Evolutionary conservation across 805 yeast species (phyloP).

Genomic region (Vanderwaltozyma yarrowii): DNA sequence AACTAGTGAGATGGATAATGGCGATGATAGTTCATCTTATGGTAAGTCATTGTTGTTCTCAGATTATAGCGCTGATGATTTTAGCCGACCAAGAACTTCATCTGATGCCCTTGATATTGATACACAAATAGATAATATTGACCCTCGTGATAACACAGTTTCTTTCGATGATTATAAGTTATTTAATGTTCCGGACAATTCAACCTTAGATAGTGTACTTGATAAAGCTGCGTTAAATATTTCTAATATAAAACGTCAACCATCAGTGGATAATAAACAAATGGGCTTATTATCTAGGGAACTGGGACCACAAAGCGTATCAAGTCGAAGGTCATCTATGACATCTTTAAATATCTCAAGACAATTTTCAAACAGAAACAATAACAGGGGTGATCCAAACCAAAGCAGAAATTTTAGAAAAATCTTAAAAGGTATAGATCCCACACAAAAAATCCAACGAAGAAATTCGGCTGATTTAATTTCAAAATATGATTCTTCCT

Average conservation of each 20-base stretch:
- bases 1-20: conserved; percentile 3
- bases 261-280: conserved; percentile 8
- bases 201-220: conserved; percentile 16
- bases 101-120: conserved; percentile 3
- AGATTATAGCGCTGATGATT: conserved; percentile 19
- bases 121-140: not conserved
- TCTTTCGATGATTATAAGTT: conserved; percentile 8
- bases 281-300: conserved; percentile 4
- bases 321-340: conserved; percentile 10
- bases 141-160: conserved; percentile 4
- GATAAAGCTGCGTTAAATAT: conserved; percentile 17
- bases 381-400: conserved; percentile 6
- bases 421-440: conserved; percentile 3
- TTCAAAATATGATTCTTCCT: not conserved
- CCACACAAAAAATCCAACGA: not conserved
- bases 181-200: conserved; percentile 17
- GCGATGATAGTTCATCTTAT: conserved; percentile 24
- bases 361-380: not conserved
- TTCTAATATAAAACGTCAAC: conserved; percentile 5
- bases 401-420: conserved; percentile 9
- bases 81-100: conserved; percentile 6
- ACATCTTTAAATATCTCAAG: conserved; percentile 4
- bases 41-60: conserved; percentile 28
- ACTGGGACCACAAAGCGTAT: conserved; percentile 1
- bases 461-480: not conserved